Evolutionary conservation across 2,329 filamentous ascomycete genomes (phyloP), one percentile per base, ranked within the genome.

Genomic region (Clarireedia monteithiana): DNA sequence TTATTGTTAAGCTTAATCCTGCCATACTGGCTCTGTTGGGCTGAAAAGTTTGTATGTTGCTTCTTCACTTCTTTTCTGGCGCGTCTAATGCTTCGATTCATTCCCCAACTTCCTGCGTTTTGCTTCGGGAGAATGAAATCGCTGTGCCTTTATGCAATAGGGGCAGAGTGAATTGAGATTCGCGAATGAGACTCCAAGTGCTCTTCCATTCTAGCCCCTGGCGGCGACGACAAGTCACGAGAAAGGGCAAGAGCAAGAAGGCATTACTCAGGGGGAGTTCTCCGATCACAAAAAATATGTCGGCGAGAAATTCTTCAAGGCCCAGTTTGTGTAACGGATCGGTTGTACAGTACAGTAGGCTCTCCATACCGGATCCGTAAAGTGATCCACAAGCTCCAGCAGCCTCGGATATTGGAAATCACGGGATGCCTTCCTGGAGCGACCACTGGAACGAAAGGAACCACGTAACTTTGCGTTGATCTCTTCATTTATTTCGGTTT

Each of bases 251-350:
- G 9, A 52, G n/a, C 26, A 45, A 26, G 34, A 50, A 24, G 20
- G 24, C 20, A 15, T 38, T 17, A 36, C n/a, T 50, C 42, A 34
- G 30, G 30, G 30, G 30, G 12, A 34, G 30, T 12, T 34, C 30
- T 34, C 30, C 30, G 30, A 34, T 10, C 30, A 34, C 10, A 34
- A 12, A 34, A 38, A 50, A 50, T 6, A 50, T 55, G 53, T 36
- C 46, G 53, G 26, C 46, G 46, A 42, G 53, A 48, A 42, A 44
- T 39, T 42, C 53, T 42, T 42, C n/a, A 23, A 46, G 39, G 53
- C 36, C 39, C 39, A 42, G 6, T 20, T 15, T n/a, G 10, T 7
- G 39, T 1, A 20, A 42, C 39, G 20, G 39, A 42, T 10, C 20
- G n/a, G 39, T n/a, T 42, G 9, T 38, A 38, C 36, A 38, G 36